Evolutionary conservation across 2,329 filamentous ascomycete genomes (phyloP), one percentile per base, ranked within the genome.

Genomic region (Alternaria arbusti): DNA sequence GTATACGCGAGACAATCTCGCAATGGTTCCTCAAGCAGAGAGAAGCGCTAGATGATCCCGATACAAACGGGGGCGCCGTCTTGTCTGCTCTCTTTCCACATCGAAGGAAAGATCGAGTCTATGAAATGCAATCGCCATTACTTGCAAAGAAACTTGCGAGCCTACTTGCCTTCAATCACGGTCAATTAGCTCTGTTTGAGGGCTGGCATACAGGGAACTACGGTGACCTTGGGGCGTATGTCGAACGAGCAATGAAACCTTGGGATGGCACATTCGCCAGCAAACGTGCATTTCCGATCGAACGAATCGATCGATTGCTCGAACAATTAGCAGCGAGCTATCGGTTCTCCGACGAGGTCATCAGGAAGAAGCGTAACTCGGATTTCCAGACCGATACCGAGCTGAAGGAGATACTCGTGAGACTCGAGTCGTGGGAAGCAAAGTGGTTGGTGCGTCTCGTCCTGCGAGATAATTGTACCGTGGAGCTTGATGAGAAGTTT

Each of bases 361-460:
- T 77, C 15, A 71, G 67, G 30, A 59, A 61, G 26, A 68, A 73
- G 40, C 70, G 73, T 32, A 57, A 74, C 23, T 57, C 44, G 40
- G 23, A 72, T 3, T 55, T 73, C 4, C 52, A 68, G 10, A 75
- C 69, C 1, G 74, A 79, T 22, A 58, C 67, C 3, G 69, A 74
- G 50, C 64, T 79, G 13, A 70, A 69, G 20, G 59, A 71, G 1
- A 69, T 15, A 82, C 93, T 57, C 84, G 86, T 49, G 25, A 68
- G 69, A 26, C 60, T 75, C 3, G 71, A 76, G 49, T 87, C 92
- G 4, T 83, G 84, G 84, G 92, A 97, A 74, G 91, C 90, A 5
- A 97, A 97, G 80, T 97, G 94, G 94, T 84, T 97, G 11, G 92
- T 92, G 85, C 86, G 94, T 4, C 82, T 97, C 28, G 84, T 97